A percentile compares a stretch with the other conserved stretches of the same genome.
Conservation (phyloP, 169 alveolate species). For the Babesia ovis region DNA sequence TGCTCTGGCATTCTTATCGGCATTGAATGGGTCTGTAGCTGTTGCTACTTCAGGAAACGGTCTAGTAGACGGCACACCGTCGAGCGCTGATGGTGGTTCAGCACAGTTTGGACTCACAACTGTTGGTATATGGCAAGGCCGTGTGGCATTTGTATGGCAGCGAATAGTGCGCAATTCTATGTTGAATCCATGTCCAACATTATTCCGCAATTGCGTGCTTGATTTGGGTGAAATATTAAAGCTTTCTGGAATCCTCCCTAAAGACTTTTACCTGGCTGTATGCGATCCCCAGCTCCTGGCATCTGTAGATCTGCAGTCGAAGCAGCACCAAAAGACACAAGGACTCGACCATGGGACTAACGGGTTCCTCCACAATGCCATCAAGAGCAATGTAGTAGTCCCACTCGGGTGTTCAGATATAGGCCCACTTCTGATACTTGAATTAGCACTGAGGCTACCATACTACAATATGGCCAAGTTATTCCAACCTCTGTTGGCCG, state of each 20-base stretch:
- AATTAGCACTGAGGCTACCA: slow-evolving; percentile 65
- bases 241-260: slow-evolving; percentile 8
- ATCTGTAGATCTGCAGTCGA: neutral
- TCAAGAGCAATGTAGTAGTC: slow-evolving; percentile 31
- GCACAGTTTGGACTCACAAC: neutral
- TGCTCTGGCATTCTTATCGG: slow-evolving; percentile 18
- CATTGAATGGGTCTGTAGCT: slow-evolving; percentile 2
- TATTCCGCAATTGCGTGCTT: slow-evolving; percentile 15
- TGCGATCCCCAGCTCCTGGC: neutral
- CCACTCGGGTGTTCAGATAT: slow-evolving; percentile 39
- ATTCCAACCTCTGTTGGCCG: slow-evolving; percentile 32
- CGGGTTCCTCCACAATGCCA: slow-evolving; percentile 12
- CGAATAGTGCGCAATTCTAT: slow-evolving; percentile 31
- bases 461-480: slow-evolving; percentile 66
- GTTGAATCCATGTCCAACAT: slow-evolving; percentile 38
- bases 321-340: neutral
- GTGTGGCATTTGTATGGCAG: slow-evolving; percentile 63
- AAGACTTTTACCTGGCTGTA: neutral
- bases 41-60: neutral
- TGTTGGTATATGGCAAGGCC: slow-evolving; percentile 52
- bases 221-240: slow-evolving; percentile 26
- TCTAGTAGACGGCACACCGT: neutral
- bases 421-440: slow-evolving; percentile 64
- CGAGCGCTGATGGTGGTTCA: neutral
- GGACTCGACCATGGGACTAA: neutral